Conservation (phyloP, 2,329 filamentous ascomycete genomes). For the Epichloe hybrida region DNA sequence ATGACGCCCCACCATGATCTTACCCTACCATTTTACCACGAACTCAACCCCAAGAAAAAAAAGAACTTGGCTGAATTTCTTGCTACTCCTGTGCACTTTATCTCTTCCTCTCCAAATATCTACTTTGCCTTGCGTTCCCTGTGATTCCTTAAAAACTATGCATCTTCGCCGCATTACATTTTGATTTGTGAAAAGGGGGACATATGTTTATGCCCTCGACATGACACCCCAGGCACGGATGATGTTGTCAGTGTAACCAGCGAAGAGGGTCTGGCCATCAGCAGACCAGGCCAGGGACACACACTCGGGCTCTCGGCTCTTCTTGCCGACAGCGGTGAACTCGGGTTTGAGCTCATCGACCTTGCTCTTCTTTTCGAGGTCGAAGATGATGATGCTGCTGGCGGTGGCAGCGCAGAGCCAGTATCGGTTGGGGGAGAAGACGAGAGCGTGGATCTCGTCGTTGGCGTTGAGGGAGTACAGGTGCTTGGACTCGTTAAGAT, state of each 20-base stretch:
- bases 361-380: constrained; percentile 99
- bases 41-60: constrained; percentile 5
- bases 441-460: constrained; percentile 99
- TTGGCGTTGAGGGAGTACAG: constrained; percentile 98
- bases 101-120: not conserved
- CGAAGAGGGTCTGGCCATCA: constrained; percentile 97
- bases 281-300: constrained; percentile 94
- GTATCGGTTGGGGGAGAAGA: constrained; percentile 99
- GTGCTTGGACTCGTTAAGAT: constrained; percentile 99
- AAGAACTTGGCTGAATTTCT: not conserved
- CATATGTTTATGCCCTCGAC: constrained; percentile 61
- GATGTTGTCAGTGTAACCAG: constrained; percentile 99
- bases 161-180: not conserved
- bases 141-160: not conserved
- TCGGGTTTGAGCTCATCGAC: constrained; percentile 99
- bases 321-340: constrained; percentile 95
- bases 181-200: constrained; percentile 7
- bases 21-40: constrained; percentile 20
- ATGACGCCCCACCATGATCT: constrained; percentile 33
- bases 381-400: constrained; percentile 99
- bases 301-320: constrained; percentile 97
- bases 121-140: not conserved
- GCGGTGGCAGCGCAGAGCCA: constrained; percentile 98
- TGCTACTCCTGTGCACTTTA: not conserved
- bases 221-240: constrained; percentile 97